Conservation (phyloP, 2,329 filamentous ascomycete genomes). For the Trichoderma aggressivum region DNA sequence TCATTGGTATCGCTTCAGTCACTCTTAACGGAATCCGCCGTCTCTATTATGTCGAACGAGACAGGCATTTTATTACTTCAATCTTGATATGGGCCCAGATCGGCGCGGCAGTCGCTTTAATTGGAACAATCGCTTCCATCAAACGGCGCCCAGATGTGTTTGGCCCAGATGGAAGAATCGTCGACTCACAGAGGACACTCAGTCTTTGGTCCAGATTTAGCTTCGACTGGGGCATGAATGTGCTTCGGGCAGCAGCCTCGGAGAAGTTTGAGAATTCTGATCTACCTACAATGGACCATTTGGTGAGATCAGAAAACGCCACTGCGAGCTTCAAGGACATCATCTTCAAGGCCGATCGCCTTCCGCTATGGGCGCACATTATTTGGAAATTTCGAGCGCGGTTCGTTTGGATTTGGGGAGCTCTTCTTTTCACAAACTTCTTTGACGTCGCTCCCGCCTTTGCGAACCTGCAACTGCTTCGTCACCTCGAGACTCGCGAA, state of each 20-base stretch:
- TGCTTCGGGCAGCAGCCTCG: slow-evolving; percentile 2
- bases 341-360: not conserved
- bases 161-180: not conserved
- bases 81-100: not conserved
- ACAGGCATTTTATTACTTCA: not conserved
- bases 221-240: slow-evolving; percentile 3
- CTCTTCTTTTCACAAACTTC: slow-evolving; percentile 9
- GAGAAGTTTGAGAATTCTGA: slow-evolving; percentile 10
- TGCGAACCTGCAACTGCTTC: slow-evolving; percentile 10
- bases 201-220: slow-evolving; percentile 9
- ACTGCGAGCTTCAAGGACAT: slow-evolving; percentile 4
- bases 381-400: not conserved
- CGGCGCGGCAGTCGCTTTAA: not conserved
- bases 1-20: not conserved
- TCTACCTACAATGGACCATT: not conserved
- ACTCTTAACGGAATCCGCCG: not conserved
- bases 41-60: not conserved
- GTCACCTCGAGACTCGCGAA: slow-evolving; percentile 1
- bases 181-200: not conserved
- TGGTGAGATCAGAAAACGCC: not conserved
- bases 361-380: slow-evolving; percentile 11
- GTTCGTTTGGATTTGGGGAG: not conserved
- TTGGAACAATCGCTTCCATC: not conserved
- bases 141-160: not conserved
- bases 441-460: slow-evolving; percentile 11